A percentile compares a stretch with the other conserved stretches of the same genome.
Evolutionary conservation across 441 rosid genomes (phyloP).

Genomic region (Populus hybrid): DNA sequence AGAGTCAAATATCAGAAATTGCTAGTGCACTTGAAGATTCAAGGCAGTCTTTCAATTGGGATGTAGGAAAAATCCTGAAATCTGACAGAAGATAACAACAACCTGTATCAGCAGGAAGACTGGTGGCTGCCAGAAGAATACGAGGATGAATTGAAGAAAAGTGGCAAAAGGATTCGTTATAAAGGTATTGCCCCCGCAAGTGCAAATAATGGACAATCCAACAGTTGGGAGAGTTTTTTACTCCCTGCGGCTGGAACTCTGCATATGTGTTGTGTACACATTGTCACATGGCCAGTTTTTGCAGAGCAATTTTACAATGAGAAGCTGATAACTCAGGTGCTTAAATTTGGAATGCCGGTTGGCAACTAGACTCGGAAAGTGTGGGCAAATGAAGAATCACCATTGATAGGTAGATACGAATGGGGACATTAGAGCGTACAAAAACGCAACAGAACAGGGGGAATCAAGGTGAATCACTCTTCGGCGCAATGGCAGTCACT

Average conservation of each 20-base stretch:
- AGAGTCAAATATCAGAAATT: conserved; percentile 19
- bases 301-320: conserved; percentile 36
- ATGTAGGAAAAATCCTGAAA: conserved; percentile 12
- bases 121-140: conserved; percentile 24
- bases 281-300: conserved; percentile 27
- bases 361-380: conserved; percentile 28
- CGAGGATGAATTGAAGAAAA: conserved; percentile 12
- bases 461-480: no score
- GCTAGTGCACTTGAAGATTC: conserved; percentile 22
- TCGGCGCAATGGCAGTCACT: no score
- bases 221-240: conserved; percentile 28
- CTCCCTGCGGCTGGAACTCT: conserved; percentile 35
- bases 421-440: background rate
- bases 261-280: conserved; percentile 14
- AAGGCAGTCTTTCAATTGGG: conserved; percentile 21
- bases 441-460: no score
- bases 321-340: conserved; percentile 26
- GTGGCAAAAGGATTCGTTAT: conserved; percentile 13
- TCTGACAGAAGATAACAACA: background rate
- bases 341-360: conserved; percentile 23
- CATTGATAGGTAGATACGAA: conserved; percentile 10
- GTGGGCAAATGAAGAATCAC: conserved; percentile 29
- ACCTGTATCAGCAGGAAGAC: conserved; percentile 7
- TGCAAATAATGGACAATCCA: conserved; percentile 23
- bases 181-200: conserved; percentile 31